These are phyloP conservation scores for Phytophthora lateralis DNA, from an alignment of 352 stramenopile species.

Conservation along the genomic window DNA sequence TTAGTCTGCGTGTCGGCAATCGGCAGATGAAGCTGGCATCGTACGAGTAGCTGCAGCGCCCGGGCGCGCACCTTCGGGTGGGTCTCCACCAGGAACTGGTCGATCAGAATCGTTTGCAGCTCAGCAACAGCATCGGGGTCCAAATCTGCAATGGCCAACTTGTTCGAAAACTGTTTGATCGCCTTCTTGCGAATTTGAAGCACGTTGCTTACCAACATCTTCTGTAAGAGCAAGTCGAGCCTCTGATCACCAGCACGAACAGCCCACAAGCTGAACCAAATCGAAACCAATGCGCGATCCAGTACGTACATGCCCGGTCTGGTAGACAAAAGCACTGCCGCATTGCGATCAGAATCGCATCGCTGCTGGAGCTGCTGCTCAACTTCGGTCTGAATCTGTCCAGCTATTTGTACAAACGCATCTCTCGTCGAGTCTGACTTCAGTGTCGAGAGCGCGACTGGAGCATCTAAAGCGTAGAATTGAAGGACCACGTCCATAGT, in stretches of 20 bases:
- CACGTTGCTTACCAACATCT: slow-evolving; percentile 48
- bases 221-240: slow-evolving; percentile 26
- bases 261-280: slow-evolving; percentile 45
- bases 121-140: slow-evolving; percentile 14
- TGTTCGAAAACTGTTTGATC: slow-evolving; percentile 58
- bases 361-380: slow-evolving; percentile 37
- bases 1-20: slow-evolving; percentile 15
- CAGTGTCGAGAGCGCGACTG: slow-evolving; percentile 14
- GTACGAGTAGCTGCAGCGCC: slow-evolving; percentile 57
- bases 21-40: slow-evolving; percentile 35
- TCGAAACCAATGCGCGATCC: slow-evolving; percentile 55
- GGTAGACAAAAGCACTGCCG: slow-evolving; percentile 27
- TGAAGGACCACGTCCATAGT: slow-evolving; percentile 52
- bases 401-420: slow-evolving; percentile 17
- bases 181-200: slow-evolving; percentile 70
- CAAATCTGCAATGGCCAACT: slow-evolving; percentile 18
- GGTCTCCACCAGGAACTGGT: slow-evolving; percentile 61
- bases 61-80: slow-evolving; percentile 71
- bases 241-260: slow-evolving; percentile 14
- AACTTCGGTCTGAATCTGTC: slow-evolving; percentile 34
- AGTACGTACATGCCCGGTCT: slow-evolving; percentile 48
- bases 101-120: slow-evolving; percentile 47
- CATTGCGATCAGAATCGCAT: slow-evolving; percentile 21
- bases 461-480: slow-evolving; percentile 29
- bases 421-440: slow-evolving; percentile 14